Evolutionary conservation across 2,329 filamentous ascomycete genomes (phyloP), one percentile per base, ranked within the genome.

Genomic region (Plenodomus lindquistii): DNA sequence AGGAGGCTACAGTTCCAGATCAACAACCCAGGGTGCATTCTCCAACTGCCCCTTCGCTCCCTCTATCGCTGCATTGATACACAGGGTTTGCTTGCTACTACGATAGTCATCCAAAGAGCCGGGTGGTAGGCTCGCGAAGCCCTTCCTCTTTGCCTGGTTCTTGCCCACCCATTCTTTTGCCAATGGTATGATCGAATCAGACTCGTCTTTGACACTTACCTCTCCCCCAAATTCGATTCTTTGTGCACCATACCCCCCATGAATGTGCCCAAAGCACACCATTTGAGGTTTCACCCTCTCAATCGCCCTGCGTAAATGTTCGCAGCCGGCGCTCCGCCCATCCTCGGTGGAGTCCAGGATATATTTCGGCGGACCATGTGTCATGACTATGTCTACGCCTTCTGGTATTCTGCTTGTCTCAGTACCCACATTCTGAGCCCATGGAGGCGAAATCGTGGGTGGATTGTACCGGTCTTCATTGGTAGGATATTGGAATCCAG

Each of bases 221-320:
- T 38, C 38, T 1, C 55, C 43, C 13, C 55, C 52, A 15, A 59
- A 77, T 2, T 46, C 45, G 11, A 76, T 59, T 15, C 57, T 63
- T 49, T 66, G 58, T 4, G 54, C 56, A n/a, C 67, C 62, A 39
- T 66, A 63, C 4, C 73, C 79, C 54, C 78, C 76, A 62, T 85
- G 81, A 4, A 85, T 82, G 67, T 85, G 83, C 0, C 83, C 83
- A 57, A 85, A 86, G 53, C 80, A 81, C 60, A 84, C 80, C 16
- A 86, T 41, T 10, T 71, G 65, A 0, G 84, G 84, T 22, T 71
- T 70, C 1, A 68, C 49, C 65, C 69, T 71, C 37, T 69, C 66
- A 1, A 81, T 67, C 0, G 82, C 83, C 1, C 70, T 65, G 4
- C 79, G 71, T 0, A 86, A 69, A 61, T 79, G 76, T 40, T 76